Evolutionary conservation across 495 filamentous ascomycete genomes (phyloP).

Genomic region (Aspergillus panamensis): DNA sequence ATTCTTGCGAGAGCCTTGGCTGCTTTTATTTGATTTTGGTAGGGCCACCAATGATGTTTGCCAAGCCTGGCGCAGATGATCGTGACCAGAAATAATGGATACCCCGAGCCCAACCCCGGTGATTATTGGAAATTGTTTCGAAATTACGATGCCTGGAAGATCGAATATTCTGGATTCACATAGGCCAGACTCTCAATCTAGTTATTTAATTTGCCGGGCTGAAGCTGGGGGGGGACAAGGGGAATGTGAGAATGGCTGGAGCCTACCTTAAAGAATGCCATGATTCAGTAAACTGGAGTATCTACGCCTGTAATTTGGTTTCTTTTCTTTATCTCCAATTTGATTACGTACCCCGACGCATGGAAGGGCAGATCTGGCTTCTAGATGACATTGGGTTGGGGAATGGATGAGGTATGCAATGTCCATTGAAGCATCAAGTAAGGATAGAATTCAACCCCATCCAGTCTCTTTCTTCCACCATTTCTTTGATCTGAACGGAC

Average conservation of each 20-base stretch:
- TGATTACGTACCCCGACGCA: not conserved
- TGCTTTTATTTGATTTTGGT: not conserved
- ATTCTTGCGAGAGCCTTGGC: slow-evolving; percentile 7
- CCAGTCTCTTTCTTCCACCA: no score
- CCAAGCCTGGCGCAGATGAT: slow-evolving; percentile 10
- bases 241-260: no score
- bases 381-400: not conserved
- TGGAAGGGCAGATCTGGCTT: not conserved
- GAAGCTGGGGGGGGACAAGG: no score
- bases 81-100: slow-evolving; percentile 1
- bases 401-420: not conserved
- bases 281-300: no score
- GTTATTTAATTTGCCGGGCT: not conserved
- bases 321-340: no score
- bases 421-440: not conserved
- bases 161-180: not conserved
- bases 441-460: not conserved
- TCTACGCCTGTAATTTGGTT: no score
- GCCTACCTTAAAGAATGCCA: not conserved
- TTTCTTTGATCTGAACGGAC: no score
- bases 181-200: no score
- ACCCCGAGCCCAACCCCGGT: not conserved
- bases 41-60: slow-evolving; percentile 11
- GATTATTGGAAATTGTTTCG: not conserved
- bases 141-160: not conserved